phyloP scores from a whole-genome alignment of 331 rosid species.

The Cydonia oblonga region DNA sequence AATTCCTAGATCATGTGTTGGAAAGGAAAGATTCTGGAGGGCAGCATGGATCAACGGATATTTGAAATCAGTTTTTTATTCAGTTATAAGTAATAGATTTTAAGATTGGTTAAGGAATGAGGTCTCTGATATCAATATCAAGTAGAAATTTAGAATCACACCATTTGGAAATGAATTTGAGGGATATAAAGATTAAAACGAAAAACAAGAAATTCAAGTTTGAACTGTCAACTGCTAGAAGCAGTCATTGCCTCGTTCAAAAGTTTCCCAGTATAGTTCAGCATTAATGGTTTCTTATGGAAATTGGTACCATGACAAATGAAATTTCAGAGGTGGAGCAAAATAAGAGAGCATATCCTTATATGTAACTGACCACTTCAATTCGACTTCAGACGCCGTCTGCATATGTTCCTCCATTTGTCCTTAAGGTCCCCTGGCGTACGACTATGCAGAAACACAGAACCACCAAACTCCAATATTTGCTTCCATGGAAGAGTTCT shows the following conservation, averaged over 20 bases:
- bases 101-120: not conserved
- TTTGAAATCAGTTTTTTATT: not conserved
- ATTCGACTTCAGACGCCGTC: slow-evolving; percentile 13
- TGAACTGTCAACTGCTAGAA: not conserved
- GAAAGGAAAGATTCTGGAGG: not conserved
- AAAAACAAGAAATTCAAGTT: not conserved
- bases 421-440: slow-evolving; percentile 46
- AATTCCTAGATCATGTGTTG: not conserved
- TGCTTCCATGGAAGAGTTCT: slow-evolving; percentile 36
- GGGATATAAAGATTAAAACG: not conserved
- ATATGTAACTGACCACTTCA: slow-evolving; percentile 9
- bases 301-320: not conserved
- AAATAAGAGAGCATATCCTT: not conserved
- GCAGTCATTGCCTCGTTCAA: not conserved
- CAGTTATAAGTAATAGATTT: not conserved
- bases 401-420: slow-evolving; percentile 60
- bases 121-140: not conserved
- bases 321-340: not conserved
- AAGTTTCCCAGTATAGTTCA: not conserved
- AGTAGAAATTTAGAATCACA: not conserved
- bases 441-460: slow-evolving; percentile 32
- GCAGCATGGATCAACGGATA: not conserved
- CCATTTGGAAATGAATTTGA: not conserved
- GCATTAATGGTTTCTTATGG: not conserved
- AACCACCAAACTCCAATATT: slow-evolving; percentile 41